Conservation (phyloP, 805 yeast species). For the Teunomyces panamensis region DNA sequence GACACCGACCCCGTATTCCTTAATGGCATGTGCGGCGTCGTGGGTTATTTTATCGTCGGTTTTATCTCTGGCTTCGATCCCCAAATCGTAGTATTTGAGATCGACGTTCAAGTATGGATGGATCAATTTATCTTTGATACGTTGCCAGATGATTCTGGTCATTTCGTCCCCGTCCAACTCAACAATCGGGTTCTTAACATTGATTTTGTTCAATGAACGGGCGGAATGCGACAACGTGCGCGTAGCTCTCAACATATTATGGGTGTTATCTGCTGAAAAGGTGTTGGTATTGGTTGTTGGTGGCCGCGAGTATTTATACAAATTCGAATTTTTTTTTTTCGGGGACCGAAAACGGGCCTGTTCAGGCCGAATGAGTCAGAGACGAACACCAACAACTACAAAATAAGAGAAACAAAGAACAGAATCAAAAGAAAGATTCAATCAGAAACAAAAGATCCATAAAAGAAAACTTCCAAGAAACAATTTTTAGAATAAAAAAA, state of each 20-base stretch:
- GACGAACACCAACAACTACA: too few species aligned
- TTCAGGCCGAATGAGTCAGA: background rate
- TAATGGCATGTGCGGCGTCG: constrained; percentile 88
- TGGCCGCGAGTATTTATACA: background rate
- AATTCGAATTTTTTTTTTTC: background rate
- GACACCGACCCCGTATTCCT: constrained; percentile 87
- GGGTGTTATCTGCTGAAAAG: background rate
- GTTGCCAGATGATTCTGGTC: constrained; percentile 94
- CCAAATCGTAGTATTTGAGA: constrained; percentile 87
- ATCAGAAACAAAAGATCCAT: background rate
- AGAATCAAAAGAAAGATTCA: too few species aligned
- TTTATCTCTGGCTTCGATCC: constrained; percentile 80
- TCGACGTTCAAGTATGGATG: constrained; percentile 84
- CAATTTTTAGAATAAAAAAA: background rate
- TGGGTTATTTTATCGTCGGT: constrained; percentile 86
- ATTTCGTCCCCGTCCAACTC: constrained; percentile 98
- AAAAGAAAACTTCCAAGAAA: background rate
- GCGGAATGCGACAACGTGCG: constrained; percentile 6
- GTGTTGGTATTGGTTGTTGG: background rate
- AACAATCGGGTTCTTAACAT: constrained; percentile 84
- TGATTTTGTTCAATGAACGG: constrained; percentile 47
- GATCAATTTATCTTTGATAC: constrained; percentile 82
- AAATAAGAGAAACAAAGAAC: background rate
- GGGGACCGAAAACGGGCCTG: constrained; percentile 1
- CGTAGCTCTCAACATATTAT: constrained; percentile 1